phyloP scores from a whole-genome alignment of 208 protist species.

The Crithidia fasciculata region DNA sequence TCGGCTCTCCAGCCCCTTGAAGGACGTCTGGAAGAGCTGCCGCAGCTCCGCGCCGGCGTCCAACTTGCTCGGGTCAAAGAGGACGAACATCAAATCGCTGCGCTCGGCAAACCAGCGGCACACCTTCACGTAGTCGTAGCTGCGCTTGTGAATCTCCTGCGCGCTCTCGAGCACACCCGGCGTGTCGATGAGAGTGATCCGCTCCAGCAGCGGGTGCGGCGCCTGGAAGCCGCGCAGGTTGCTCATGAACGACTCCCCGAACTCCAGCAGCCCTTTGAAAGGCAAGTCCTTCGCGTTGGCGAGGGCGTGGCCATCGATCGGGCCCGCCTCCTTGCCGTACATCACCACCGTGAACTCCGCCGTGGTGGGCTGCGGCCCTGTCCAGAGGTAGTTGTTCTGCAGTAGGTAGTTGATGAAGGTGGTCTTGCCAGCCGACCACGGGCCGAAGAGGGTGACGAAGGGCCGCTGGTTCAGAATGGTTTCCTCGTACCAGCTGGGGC shows the following conservation, averaged over 20 bases:
- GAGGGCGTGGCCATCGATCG: conserved; percentile 85
- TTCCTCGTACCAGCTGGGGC: conserved; percentile 69
- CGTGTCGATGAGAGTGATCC: conserved; percentile 76
- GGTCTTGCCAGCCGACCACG: conserved; percentile 81
- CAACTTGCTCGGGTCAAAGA: conserved; percentile 85
- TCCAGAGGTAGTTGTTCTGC: conserved; percentile 75
- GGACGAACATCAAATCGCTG: conserved; percentile 79
- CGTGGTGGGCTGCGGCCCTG: conserved; percentile 80
- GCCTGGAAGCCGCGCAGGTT: conserved; percentile 87
- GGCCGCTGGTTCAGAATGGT: conserved; percentile 66
- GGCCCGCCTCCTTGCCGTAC: conserved; percentile 62
- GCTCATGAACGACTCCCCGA: conserved; percentile 87
- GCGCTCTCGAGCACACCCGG: conserved; percentile 79
- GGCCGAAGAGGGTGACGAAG: conserved; percentile 76
- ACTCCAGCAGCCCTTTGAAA: conserved; percentile 86
- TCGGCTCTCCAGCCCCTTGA: conserved; percentile 90
- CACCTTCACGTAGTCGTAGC: conserved; percentile 77
- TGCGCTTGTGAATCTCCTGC: conserved; percentile 55
- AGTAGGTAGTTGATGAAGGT: conserved; percentile 87
- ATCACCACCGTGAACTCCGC: conserved; percentile 79
- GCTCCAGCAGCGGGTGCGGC: conserved; percentile 85
- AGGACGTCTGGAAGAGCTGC: conserved; percentile 62
- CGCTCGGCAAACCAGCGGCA: conserved; percentile 80
- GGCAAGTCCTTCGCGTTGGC: conserved; percentile 85
- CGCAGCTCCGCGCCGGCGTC: conserved; percentile 73